Evolutionary conservation across 208 protist genomes (phyloP).

Genomic region (Leishmania tarentolae): DNA sequence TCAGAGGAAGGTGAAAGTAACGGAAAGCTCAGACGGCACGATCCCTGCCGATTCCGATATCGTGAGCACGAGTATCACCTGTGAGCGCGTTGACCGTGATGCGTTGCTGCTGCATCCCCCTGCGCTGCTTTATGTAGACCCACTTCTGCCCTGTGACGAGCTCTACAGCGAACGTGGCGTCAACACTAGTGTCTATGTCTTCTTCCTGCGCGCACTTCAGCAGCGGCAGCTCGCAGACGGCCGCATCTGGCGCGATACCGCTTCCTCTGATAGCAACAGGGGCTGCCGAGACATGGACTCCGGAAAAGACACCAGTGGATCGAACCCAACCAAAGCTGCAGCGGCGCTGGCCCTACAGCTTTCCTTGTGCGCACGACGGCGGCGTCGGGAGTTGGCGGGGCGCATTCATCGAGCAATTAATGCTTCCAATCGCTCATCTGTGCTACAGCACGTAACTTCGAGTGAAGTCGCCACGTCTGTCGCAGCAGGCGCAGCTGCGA

Average conservation of each 20-base stretch:
- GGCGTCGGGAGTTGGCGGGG: conserved; percentile 8
- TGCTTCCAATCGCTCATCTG: not conserved
- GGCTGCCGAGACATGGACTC: not conserved
- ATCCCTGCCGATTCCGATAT: not conserved
- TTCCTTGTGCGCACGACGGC: conserved; percentile 16
- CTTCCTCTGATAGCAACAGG: not conserved
- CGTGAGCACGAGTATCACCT: not conserved
- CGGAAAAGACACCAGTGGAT: not conserved
- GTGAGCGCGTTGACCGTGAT: conserved; percentile 41
- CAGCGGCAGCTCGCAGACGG: conserved; percentile 1
- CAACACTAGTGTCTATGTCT: conserved; percentile 50
- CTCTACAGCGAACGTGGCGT: conserved; percentile 46
- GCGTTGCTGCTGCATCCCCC: conserved; percentile 42
- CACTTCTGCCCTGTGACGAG: conserved; percentile 69
- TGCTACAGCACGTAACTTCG: no score
- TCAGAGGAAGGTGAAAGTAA: not conserved
- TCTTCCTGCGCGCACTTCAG: conserved; percentile 39
- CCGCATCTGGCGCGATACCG: not conserved
- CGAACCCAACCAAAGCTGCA: not conserved
- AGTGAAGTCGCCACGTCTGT: not conserved
- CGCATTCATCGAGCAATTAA: conserved; percentile 2
- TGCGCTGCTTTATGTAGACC: conserved; percentile 39
- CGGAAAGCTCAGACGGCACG: not conserved
- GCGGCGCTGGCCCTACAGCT: conserved; percentile 18
- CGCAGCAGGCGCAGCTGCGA: not conserved